Percentiles rank a stretch among this genome's conserved stretches.
These are phyloP conservation scores for Neurospora sp. DNA, from an alignment of 495 filamentous ascomycete species.

Conservation along the genomic window DNA sequence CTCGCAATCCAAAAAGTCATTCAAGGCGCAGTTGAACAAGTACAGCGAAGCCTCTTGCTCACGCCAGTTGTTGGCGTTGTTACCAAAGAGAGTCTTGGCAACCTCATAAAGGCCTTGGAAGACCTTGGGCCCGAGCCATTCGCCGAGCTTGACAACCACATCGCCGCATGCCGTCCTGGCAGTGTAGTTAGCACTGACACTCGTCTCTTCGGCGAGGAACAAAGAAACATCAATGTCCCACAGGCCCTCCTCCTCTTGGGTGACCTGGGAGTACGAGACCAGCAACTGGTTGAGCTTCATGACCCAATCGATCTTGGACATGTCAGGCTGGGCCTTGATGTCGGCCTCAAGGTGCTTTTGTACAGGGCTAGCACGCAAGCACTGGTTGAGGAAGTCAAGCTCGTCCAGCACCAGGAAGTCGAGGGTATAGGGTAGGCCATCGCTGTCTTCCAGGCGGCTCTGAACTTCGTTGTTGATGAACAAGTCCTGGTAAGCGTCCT, in stretches of 20 bases:
- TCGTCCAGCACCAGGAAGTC: slow-evolving; percentile 90
- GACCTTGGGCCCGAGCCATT: slow-evolving; percentile 65
- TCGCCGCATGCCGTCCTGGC: slow-evolving; percentile 86
- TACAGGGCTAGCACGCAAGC: slow-evolving; percentile 72
- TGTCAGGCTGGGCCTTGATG: slow-evolving; percentile 44
- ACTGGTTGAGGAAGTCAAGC: slow-evolving; percentile 82
- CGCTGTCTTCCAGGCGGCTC: slow-evolving; percentile 77
- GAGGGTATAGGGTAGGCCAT: slow-evolving; percentile 88
- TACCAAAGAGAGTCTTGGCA: slow-evolving; percentile 56
- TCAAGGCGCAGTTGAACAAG: slow-evolving; percentile 67
- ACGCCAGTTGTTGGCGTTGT: slow-evolving; percentile 41
- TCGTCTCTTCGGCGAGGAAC: slow-evolving; percentile 89
- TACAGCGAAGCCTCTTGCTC: slow-evolving; percentile 70
- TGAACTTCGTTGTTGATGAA: slow-evolving; percentile 81
- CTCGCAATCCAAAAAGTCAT: slow-evolving; percentile 67
- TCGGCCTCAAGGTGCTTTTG: slow-evolving; percentile 73
- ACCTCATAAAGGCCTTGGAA: slow-evolving; percentile 65
- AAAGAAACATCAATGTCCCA: slow-evolving; percentile 96
- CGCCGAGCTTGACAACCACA: slow-evolving; percentile 81
- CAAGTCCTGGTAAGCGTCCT: slow-evolving; percentile 60
- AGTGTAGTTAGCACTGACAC: slow-evolving; percentile 93
- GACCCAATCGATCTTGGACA: slow-evolving; percentile 59
- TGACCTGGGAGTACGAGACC: slow-evolving; percentile 84
- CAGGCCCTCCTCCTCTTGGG: slow-evolving; percentile 80
- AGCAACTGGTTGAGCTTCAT: slow-evolving; percentile 71